Evolutionary conservation across 1,284 basidiomycete species (phyloP).

Genomic region (Malassezia pachydermatis): DNA sequence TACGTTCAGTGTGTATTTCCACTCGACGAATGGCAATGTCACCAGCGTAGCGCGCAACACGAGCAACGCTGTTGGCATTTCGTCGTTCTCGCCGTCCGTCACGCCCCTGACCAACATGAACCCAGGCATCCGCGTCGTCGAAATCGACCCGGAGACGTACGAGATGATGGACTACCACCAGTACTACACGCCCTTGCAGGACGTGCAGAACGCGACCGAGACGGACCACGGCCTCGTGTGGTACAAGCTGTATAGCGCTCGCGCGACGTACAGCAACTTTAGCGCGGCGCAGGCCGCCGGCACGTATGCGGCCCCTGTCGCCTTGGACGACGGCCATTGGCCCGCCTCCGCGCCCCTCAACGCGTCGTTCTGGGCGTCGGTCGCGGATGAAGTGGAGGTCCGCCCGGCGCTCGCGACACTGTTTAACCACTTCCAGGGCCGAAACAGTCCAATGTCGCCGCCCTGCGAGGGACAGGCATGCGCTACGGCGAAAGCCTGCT

Average conservation of each 20-base stretch:
- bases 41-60: conserved; percentile 2
- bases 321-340: conserved; percentile 51
- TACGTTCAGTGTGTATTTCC: conserved; percentile 67
- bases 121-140: conserved; percentile 67
- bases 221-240: conserved; percentile 58
- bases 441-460: conserved; percentile 54
- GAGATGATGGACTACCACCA: conserved; percentile 40
- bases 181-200: conserved; percentile 31
- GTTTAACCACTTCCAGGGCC: conserved; percentile 64
- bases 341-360: conserved; percentile 61
- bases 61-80: conserved; percentile 48
- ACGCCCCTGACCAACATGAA: conserved; percentile 66
- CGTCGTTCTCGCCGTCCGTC: conserved; percentile 58
- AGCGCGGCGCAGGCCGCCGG: background rate
- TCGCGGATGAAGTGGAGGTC: conserved; percentile 62
- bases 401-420: conserved; percentile 57
- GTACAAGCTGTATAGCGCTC: conserved; percentile 62
- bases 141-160: conserved; percentile 58
- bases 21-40: conserved; percentile 56
- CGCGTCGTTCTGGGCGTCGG: conserved; percentile 69
- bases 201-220: conserved; percentile 51
- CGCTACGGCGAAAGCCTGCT: conserved; percentile 62
- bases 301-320: background rate
- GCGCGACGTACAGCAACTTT: conserved; percentile 58
- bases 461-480: conserved; percentile 57